Conservation (phyloP, 495 filamentous ascomycete species). For the Astrothelium subdiscretum region DNA sequence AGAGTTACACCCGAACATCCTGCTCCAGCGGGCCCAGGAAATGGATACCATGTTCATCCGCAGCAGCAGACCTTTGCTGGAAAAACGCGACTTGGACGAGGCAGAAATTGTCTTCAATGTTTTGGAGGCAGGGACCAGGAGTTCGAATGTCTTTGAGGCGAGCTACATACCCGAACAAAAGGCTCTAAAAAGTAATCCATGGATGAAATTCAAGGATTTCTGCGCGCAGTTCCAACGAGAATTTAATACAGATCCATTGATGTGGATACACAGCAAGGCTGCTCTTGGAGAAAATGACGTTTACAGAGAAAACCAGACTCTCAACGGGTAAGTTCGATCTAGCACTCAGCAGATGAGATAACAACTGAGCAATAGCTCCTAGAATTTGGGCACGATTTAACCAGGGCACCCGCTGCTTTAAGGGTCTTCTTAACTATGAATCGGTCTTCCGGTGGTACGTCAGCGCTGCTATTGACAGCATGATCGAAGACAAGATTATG, state of each 20-base stretch:
- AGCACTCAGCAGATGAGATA: not conserved
- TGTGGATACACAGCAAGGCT: constrained; percentile 21
- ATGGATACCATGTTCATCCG: constrained; percentile 25
- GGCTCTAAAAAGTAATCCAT: constrained; percentile 9
- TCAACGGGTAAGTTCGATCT: constrained; percentile 20
- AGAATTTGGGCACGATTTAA: constrained; percentile 31
- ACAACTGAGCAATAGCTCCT: not conserved
- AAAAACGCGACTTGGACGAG: constrained; percentile 7
- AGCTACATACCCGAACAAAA: constrained; percentile 19
- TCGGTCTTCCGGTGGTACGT: constrained; percentile 29
- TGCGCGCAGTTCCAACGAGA: constrained; percentile 9
- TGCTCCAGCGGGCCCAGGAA: constrained; percentile 13
- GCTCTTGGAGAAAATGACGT: constrained; percentile 19
- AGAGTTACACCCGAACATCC: constrained; percentile 21
- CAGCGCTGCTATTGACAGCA: constrained; percentile 26
- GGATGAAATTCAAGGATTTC: constrained; percentile 24
- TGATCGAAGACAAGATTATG: constrained; percentile 31
- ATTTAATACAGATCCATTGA: constrained; percentile 14
- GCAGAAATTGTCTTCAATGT: constrained; percentile 30
- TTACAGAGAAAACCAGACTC: constrained; percentile 17
- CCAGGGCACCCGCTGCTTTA: constrained; percentile 28
- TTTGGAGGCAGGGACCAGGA: constrained; percentile 9
- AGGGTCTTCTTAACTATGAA: constrained; percentile 29
- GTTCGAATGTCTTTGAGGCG: constrained; percentile 19
- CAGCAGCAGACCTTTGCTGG: constrained; percentile 18